A percentile compares a stretch with the other conserved stretches of the same genome.
Conservation (phyloP, 129 eudicot genomes). For the Kitagawia praeruptora region DNA sequence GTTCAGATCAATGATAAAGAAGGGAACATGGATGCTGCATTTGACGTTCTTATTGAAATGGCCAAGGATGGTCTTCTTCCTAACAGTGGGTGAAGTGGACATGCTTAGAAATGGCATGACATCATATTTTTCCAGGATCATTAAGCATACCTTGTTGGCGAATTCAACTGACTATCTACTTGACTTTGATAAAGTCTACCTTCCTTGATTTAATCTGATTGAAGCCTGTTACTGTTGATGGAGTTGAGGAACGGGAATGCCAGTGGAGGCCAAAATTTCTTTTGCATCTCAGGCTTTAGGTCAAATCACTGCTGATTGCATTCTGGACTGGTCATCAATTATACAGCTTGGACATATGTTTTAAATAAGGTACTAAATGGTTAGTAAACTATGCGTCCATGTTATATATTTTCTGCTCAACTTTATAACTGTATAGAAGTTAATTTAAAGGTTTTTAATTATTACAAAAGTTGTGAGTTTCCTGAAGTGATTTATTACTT, state of each 20-base stretch:
- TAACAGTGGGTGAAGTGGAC: conserved; percentile 52
- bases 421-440: neutral
- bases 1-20: conserved; percentile 72
- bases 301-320: neutral
- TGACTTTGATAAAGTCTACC: neutral
- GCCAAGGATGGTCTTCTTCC: conserved; percentile 95
- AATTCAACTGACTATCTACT: neutral
- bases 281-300: neutral
- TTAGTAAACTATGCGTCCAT: neutral
- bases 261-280: neutral
- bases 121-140: neutral
- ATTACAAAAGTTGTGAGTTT: neutral
- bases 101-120: conserved; percentile 11
- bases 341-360: neutral
- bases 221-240: neutral
- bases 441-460: neutral
- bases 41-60: conserved; percentile 72
- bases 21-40: conserved; percentile 83
- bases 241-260: neutral
- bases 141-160: neutral
- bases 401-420: neutral
- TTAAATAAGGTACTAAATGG: neutral
- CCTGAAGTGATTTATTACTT: neutral
- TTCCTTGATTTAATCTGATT: neutral
- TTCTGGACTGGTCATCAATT: neutral